phyloP scores from a whole-genome alignment of 2,329 filamentous ascomycete species.

The Chrysoporthe deuterocubensis region DNA sequence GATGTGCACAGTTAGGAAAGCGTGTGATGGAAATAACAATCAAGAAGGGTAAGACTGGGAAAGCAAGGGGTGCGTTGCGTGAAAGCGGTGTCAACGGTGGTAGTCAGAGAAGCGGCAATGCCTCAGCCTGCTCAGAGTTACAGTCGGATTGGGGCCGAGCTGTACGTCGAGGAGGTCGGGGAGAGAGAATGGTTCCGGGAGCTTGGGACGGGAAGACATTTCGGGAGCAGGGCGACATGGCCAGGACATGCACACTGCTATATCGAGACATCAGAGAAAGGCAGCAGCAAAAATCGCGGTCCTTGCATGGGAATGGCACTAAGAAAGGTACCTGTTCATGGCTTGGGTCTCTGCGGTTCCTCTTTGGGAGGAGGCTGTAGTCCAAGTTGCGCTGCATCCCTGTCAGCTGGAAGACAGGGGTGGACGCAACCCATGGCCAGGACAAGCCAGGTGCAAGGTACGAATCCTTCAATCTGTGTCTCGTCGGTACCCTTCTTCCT shows the following conservation, averaged over 20 bases:
- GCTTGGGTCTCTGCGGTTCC: constrained; percentile 19
- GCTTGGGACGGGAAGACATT: constrained; percentile 42
- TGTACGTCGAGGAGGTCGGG: constrained; percentile 35
- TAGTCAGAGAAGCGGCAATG: constrained; percentile 29
- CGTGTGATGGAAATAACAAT: constrained; percentile 39
- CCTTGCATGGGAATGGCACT: constrained; percentile 25
- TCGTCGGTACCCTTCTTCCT: constrained; percentile 11
- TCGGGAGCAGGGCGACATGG: constrained; percentile 39
- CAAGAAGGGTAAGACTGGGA: constrained; percentile 33
- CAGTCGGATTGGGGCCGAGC: constrained; percentile 35
- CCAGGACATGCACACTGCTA: constrained; percentile 46
- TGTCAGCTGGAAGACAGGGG: constrained; percentile 36
- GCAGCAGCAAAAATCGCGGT: constrained; percentile 31
- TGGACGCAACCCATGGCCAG: constrained; percentile 18
- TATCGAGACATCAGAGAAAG: constrained; percentile 41
- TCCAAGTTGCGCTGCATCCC: constrained; percentile 31
- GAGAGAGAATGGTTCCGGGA: constrained; percentile 40
- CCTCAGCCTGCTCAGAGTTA: constrained; percentile 45
- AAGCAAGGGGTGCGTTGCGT: constrained; percentile 32
- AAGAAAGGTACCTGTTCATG: constrained; percentile 26
- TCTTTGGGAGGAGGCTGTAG: constrained; percentile 33
- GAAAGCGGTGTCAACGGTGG: constrained; percentile 26
- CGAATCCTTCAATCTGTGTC: constrained; percentile 25
- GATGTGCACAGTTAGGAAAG: constrained; percentile 38
- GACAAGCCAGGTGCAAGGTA: constrained; percentile 34